Base-by-base conservation (phyloP, 2,329 filamentous ascomycete genomes). In the Coniochaeta prunicola region DNA sequence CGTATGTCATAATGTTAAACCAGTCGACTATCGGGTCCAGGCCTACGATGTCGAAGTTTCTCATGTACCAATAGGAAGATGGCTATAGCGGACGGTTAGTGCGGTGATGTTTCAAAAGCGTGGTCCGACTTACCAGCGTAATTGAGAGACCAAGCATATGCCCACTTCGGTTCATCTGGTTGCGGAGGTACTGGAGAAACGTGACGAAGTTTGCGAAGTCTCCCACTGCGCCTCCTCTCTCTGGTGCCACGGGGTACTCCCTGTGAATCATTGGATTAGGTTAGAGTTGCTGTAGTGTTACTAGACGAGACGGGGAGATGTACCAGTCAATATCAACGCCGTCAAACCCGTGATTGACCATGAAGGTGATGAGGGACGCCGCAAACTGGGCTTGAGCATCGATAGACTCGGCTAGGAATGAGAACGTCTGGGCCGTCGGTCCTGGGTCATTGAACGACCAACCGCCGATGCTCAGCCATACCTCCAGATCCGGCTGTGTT, bases 261-360 rank as follows among this genome's bases (percentile, higher is more conserved):
- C 38, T 42, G n/a, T n/a, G n/a, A n/a, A n/a, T n/a, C n/a, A n/a
- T n/a, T n/a, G n/a, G n/a, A n/a, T n/a, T n/a, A n/a, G n/a, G n/a
- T n/a, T n/a, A n/a, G 33, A 34, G 8, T 15, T 15, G 15, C 8
- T 56, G n/a, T 50, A 56, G 33, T 30, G 31, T 31, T 21, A 28
- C 26, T 26, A 15, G 15, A 15, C 33, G 30, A 50, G 21, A 40
- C 5, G 28, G 31, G 5, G 21, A 19, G 81, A 85, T 64, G 81
- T 81, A 28, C 82, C 84, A 10, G 84, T 67, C 65, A 13, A 69
- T 56, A 45, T 68, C 66, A 2, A 67, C 56, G 7, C 66, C 67
- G 21, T 68, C 65, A 26, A 67, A 64, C 7, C 57, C 60, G 31
- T 67, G 60, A 1, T 56, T 53, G 1, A 36, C 26, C 57, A 69